phyloP scores from a whole-genome alignment of 495 filamentous ascomycete genomes.

The Astrothelium macrocarpum region DNA sequence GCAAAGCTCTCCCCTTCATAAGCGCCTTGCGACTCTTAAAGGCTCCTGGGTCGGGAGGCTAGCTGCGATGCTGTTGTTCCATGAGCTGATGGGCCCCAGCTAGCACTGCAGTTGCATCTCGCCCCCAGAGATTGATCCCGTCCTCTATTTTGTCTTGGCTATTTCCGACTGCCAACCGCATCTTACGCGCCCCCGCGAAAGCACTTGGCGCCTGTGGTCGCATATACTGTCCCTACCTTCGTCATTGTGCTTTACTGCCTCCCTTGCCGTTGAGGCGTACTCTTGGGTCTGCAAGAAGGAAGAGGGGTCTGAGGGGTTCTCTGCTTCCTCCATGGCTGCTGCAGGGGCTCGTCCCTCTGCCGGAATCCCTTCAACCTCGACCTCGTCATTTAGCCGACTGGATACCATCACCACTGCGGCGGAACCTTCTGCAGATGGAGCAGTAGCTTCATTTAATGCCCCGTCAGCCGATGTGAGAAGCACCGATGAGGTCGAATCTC shows the following conservation, averaged over 20 bases:
- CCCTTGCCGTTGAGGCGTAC: not conserved
- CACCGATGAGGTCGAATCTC: slow-evolving; percentile 32
- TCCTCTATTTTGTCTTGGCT: not conserved
- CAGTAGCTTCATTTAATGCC: not conserved
- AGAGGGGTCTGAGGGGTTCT: not conserved
- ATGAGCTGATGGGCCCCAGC: not conserved
- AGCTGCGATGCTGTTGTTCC: slow-evolving; percentile 5
- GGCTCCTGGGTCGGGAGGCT: not conserved
- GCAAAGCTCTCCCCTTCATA: not conserved
- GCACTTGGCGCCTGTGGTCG: not conserved
- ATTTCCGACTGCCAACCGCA: not conserved
- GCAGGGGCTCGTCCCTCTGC: not conserved
- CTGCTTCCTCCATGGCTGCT: not conserved
- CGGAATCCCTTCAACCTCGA: not conserved
- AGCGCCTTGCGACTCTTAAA: not conserved
- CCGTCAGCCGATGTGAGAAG: not conserved
- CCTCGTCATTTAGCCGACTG: slow-evolving; percentile 1
- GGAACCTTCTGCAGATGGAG: not conserved
- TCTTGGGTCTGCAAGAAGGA: not conserved
- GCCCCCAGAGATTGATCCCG: not conserved
- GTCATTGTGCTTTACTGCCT: slow-evolving; percentile 1
- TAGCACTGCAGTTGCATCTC: not conserved
- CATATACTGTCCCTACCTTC: not conserved
- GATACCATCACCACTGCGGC: not conserved
- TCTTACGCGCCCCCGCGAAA: not conserved